A percentile compares a stretch with the other conserved stretches of the same genome.
Conservation (phyloP, 352 stramenopile species). For the Globisporangium spiculum region DNA sequence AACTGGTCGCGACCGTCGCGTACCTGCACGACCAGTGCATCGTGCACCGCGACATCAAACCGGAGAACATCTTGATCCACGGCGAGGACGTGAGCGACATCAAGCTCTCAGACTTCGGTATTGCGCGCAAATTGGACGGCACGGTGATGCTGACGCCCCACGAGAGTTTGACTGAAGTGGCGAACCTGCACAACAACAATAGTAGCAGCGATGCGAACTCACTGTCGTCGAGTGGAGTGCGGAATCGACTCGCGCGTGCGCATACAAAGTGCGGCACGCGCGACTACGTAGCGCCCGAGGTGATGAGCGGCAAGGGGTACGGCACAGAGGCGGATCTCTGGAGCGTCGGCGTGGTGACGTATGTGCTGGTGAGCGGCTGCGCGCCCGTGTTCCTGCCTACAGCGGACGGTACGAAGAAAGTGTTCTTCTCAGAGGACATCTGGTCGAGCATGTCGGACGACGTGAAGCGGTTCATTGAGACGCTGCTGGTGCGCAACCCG, state of each 20-base stretch:
- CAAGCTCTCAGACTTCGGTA: constrained; percentile 84
- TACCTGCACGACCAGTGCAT: constrained; percentile 85
- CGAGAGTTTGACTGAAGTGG: constrained; percentile 65
- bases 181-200: constrained; percentile 39
- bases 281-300: constrained; percentile 81
- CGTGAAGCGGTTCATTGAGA: constrained; percentile 69
- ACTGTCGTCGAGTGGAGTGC: constrained; percentile 27
- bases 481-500: constrained; percentile 70
- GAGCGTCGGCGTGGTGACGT: constrained; percentile 91
- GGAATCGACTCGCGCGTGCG: constrained; percentile 64
- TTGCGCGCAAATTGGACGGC: constrained; percentile 68
- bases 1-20: constrained; percentile 73
- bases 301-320: constrained; percentile 90
- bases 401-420: constrained; percentile 57
- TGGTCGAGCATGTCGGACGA: constrained; percentile 59
- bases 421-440: constrained; percentile 73
- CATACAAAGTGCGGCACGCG: constrained; percentile 85
- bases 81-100: constrained; percentile 67
- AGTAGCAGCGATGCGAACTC: constrained; percentile 15
- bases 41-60: constrained; percentile 86
- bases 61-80: constrained; percentile 79
- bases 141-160: constrained; percentile 61
- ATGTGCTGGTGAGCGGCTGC: constrained; percentile 83
- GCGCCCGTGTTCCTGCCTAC: constrained; percentile 71
- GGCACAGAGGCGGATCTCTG: constrained; percentile 93